Evolutionary conservation across 2,329 filamentous ascomycete genomes (phyloP).

Genomic region (Colletotrichum limetticola): DNA sequence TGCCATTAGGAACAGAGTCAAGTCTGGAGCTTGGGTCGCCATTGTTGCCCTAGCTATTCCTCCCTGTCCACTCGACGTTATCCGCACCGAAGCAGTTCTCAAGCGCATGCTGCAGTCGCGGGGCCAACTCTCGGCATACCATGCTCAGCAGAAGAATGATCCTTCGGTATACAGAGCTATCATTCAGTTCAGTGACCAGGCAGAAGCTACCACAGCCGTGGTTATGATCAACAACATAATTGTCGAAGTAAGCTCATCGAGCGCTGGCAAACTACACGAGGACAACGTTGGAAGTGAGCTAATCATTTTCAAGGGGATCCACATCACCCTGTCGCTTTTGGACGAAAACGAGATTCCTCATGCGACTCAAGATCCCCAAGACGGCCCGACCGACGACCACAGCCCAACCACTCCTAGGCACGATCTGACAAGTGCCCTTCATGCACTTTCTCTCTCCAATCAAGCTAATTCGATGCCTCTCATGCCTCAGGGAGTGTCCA

Average conservation of each 20-base stretch:
- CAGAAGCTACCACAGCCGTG: constrained; percentile 10
- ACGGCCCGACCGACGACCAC: neutral
- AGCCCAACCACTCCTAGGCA: neutral
- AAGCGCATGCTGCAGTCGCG: constrained; percentile 24
- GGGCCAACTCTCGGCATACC: constrained; percentile 19
- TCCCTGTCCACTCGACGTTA: neutral
- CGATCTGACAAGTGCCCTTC: constrained; percentile 23
- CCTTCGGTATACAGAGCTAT: constrained; percentile 16
- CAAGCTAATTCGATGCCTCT: neutral
- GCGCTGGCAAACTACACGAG: too few species aligned
- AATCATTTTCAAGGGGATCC: constrained; percentile 6
- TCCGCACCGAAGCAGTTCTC: constrained; percentile 9
- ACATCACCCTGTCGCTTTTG: constrained; percentile 20
- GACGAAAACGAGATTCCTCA: neutral
- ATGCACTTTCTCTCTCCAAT: constrained; percentile 22
- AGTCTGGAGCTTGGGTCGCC: constrained; percentile 9
- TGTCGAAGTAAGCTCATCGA: constrained; percentile 17
- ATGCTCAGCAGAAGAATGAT: constrained; percentile 5
- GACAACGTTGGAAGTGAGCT: neutral
- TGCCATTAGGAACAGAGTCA: neutral
- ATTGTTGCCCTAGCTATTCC: constrained; percentile 10
- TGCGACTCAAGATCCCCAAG: neutral
- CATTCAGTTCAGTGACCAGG: constrained; percentile 16
- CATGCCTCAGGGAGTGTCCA: neutral
- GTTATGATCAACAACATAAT: constrained; percentile 17